Evolutionary conservation across 176 grass and related monocot species (phyloP).

Genomic region (Oropetium thomaeum): DNA sequence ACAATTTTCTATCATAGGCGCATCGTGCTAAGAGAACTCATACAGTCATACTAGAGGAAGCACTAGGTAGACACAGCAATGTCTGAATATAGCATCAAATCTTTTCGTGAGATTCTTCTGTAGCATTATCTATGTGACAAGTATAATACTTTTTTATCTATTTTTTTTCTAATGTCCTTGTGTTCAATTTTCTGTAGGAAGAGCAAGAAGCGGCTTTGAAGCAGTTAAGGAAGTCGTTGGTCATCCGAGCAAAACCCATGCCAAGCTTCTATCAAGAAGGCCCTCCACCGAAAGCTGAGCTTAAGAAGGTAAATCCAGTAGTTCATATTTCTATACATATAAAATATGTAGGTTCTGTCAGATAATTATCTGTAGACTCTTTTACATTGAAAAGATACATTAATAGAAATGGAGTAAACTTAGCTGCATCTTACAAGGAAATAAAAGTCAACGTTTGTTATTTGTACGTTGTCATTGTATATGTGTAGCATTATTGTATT

Average conservation of each 20-base stretch:
- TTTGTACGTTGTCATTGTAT: neutral
- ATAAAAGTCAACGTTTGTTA: too few species aligned
- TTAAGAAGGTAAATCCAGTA: slow-evolving; percentile 72
- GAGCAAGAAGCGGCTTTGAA: slow-evolving; percentile 88
- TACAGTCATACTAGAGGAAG: neutral
- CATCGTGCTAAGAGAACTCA: neutral
- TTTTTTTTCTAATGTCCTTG: slow-evolving; percentile 17
- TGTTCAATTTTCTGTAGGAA: slow-evolving; percentile 55
- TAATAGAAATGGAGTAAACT: neutral
- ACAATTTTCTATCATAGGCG: neutral
- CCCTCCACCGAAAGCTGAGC: slow-evolving; percentile 82
- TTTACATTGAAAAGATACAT: neutral
- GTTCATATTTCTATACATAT: neutral
- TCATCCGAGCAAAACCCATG: slow-evolving; percentile 80
- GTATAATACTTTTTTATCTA: neutral
- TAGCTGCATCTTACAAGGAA: too few species aligned
- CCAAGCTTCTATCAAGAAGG: slow-evolving; percentile 97
- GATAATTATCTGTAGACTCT: neutral
- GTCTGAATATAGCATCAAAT: neutral
- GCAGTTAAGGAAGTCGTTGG: slow-evolving; percentile 80
- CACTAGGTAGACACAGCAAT: neutral
- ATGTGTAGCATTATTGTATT: neutral
- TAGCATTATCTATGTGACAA: neutral
- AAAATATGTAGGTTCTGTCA: neutral
- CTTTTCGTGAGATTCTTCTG: neutral